Evolutionary conservation across 257 asterid species (phyloP), one percentile per base, ranked within the genome.

Genomic region (Sherardia arvensis): DNA sequence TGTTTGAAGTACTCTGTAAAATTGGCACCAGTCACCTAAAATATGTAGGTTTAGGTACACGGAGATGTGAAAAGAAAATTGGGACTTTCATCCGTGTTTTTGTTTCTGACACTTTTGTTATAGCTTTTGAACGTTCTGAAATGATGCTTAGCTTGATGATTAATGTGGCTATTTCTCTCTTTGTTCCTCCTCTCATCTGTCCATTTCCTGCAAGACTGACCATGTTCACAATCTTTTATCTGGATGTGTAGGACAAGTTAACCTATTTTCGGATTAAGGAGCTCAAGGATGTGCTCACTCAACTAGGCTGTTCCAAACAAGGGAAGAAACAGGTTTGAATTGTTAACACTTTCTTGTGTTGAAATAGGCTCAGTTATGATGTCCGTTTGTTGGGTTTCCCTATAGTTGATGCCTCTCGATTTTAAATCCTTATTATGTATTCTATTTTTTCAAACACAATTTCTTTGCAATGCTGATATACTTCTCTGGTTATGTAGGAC

Each of bases 241-340:
- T 53, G 22, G 17, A 54, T 62, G 74, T 75, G 72, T 81, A 94
- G 99, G 97, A 94, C 36, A 90, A 94, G 70, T 80, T 90, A 68
- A 77, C 96, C 25, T 87, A 84, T 81, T 94, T 94, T 65, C 90
- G 97, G 59, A 86, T 90, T 73, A 90, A 90, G 85, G 97, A 93
- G 80, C 99, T 94, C 63, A 94, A 94, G 84, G 96, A 85, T 83
- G 91, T 90, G 40, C 95, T 90, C 55, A 74, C 88, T n/a, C 87
- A 93, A 73, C 83, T 93, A 21, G 88, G 94, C 65, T 88, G 85
- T 71, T 82, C 99, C 55, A 93, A 93, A 77, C 96, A 90, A 80
- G 99, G 99, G 77, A 94, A 90, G 85, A 93, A 93, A 80, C 99
- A 93, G 99, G 99, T 93, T 68, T 61, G 76, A 25, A 56, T 32